Conservation (phyloP, 345 rosid genomes). For the Citrus hindsii region DNA sequence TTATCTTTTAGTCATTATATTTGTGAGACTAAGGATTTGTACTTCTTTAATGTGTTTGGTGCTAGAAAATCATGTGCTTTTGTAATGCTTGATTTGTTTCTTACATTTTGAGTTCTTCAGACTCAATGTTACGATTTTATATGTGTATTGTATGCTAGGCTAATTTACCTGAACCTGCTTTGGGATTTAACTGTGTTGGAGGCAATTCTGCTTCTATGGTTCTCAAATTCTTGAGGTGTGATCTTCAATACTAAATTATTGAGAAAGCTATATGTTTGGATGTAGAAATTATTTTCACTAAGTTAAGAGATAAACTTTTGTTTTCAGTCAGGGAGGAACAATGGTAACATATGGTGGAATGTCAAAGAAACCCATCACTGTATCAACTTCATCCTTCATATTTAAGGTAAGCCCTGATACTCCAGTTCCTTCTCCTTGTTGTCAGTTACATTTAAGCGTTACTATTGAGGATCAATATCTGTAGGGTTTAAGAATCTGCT, state of each 20-base stretch:
- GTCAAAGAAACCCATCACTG: constrained; percentile 83
- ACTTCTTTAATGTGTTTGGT: background rate
- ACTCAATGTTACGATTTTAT: background rate
- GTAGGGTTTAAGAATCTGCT: background rate
- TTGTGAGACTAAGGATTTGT: constrained; percentile 12
- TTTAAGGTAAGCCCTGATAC: constrained; percentile 44
- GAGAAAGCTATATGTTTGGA: background rate
- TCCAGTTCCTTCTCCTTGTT: background rate
- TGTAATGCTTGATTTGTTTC: background rate
- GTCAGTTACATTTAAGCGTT: background rate
- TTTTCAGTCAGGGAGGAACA: constrained; percentile 68
- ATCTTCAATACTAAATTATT: background rate
- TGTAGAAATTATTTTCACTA: background rate
- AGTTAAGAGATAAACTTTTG: constrained; percentile 5
- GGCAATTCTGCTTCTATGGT: constrained; percentile 81
- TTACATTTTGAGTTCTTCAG: background rate
- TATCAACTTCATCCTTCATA: constrained; percentile 77
- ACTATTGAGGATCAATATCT: background rate
- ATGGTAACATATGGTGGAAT: constrained; percentile 97
- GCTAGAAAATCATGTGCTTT: background rate
- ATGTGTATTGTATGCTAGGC: constrained; percentile 31
- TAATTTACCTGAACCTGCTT: constrained; percentile 59
- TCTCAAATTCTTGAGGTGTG: constrained; percentile 70
- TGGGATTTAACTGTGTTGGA: constrained; percentile 92
- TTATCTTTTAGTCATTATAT: constrained; percentile 10